Conservation (phyloP, 2,329 filamentous ascomycete species). For the Fonsecaea pedrosoi region DNA sequence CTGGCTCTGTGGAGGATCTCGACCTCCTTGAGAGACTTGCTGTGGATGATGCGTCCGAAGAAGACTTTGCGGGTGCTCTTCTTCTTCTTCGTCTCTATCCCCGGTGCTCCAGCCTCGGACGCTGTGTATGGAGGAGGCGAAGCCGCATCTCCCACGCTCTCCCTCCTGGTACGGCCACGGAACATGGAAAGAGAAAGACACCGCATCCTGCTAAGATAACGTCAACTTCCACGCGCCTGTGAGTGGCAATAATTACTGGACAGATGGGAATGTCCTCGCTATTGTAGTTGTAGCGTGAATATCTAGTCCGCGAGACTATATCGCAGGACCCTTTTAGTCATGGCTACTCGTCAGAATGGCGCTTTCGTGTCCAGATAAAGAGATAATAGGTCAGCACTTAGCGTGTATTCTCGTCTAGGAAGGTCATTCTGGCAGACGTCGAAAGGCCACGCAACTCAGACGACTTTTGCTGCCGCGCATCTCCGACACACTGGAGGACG, state of each 20-base stretch:
- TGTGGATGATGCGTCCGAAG: slow-evolving; percentile 28
- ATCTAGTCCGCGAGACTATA: neutral
- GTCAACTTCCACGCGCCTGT: neutral
- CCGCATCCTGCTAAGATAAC: slow-evolving; percentile 1
- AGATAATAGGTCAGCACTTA: slow-evolving; percentile 12
- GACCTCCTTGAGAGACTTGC: slow-evolving; percentile 25
- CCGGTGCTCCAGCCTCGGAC: neutral
- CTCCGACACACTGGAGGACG: slow-evolving; percentile 5
- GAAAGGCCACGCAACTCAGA: neutral
- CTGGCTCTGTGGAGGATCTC: slow-evolving; percentile 22
- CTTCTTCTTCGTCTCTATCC: neutral
- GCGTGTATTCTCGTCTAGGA: slow-evolving; percentile 13
- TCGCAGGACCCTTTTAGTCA: neutral
- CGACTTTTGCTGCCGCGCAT: slow-evolving; percentile 2
- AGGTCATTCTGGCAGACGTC: neutral
- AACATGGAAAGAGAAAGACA: slow-evolving; percentile 15
- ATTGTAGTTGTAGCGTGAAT: neutral
- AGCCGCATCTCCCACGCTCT: neutral
- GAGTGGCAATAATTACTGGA: neutral
- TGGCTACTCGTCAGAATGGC: neutral
- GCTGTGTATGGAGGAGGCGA: slow-evolving; percentile 12
- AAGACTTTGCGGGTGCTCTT: slow-evolving; percentile 9
- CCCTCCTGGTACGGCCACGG: neutral
- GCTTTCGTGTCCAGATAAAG: neutral
- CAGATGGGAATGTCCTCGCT: neutral